Evolutionary conservation across 208 protist species (phyloP).

Genomic region (Trypanosoma theileri): DNA sequence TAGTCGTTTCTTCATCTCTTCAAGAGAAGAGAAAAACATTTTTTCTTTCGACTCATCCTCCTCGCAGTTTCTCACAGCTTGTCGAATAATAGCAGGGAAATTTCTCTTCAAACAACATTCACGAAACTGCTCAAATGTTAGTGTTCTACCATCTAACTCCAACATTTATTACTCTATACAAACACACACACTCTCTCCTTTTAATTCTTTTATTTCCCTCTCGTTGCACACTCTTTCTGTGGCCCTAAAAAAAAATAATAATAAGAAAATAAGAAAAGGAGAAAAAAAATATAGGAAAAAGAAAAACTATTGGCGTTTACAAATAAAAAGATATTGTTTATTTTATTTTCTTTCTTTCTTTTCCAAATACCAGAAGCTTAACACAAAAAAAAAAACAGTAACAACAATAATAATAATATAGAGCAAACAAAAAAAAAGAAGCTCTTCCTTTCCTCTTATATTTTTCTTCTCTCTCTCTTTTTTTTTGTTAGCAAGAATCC

Average conservation of each 20-base stretch:
- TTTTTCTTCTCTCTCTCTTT: too few relatives aligned
- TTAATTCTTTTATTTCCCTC: background rate
- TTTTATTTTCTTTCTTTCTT: background rate
- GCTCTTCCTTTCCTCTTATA: too few relatives aligned
- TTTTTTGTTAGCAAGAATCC: too few relatives aligned
- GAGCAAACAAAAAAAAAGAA: too few relatives aligned
- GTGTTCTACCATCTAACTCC: conserved; percentile 49
- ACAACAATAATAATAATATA: too few relatives aligned
- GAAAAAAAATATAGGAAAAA: conserved; percentile 9
- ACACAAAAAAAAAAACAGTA: too few relatives aligned
- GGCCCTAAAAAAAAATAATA: conserved; percentile 4
- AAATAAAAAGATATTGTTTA: conserved; percentile 10
- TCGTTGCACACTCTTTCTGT: background rate
- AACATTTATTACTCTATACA: conserved; percentile 37
- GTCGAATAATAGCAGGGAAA: conserved; percentile 71
- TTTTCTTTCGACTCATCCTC: background rate
- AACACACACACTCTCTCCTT: background rate
- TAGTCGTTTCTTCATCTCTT: conserved; percentile 26
- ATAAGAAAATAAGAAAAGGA: conserved; percentile 18
- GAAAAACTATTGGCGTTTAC: background rate
- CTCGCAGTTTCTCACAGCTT: conserved; percentile 20
- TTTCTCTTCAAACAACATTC: conserved; percentile 63
- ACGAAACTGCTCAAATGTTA: conserved; percentile 70
- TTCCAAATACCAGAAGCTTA: too few relatives aligned
- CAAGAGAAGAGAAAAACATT: conserved; percentile 2